These are phyloP conservation scores for Nitzschia sp. DNA, from an alignment of 108 stramenopile species.

Conservation along the genomic window DNA sequence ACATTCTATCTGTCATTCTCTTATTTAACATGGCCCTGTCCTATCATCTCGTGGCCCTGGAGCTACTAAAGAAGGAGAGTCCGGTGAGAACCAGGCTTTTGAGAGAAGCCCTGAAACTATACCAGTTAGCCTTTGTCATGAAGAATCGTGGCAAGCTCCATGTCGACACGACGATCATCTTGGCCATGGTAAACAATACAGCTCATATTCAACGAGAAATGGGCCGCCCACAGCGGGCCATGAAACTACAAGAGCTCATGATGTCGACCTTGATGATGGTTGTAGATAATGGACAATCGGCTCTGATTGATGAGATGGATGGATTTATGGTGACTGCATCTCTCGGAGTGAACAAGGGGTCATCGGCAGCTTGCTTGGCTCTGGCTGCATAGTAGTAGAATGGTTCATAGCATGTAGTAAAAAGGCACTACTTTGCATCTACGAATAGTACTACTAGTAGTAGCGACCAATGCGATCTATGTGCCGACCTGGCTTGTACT, in stretches of 20 bases:
- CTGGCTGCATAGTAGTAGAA: too few species aligned
- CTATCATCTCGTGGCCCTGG: background rate
- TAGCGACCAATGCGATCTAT: too few species aligned
- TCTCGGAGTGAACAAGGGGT: too few species aligned
- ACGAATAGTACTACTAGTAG: too few species aligned
- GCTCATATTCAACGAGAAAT: background rate
- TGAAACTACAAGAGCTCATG: background rate
- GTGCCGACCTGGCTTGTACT: too few species aligned
- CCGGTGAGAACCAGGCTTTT: background rate
- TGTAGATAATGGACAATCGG: background rate
- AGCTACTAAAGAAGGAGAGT: background rate
- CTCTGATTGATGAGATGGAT: background rate
- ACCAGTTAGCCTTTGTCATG: constrained; percentile 1
- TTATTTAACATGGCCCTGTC: background rate
- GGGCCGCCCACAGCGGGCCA: background rate
- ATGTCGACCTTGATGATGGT: background rate
- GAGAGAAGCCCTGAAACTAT: background rate
- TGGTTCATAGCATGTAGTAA: too few species aligned
- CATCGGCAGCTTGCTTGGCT: too few species aligned
- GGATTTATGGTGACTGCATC: background rate
- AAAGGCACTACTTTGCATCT: too few species aligned
- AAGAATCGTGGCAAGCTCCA: background rate
- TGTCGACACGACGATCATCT: background rate
- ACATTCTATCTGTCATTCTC: background rate
- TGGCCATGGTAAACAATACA: constrained; percentile 9